Conservation (phyloP, 106 monocot species). For the Ottelia alismoides region DNA sequence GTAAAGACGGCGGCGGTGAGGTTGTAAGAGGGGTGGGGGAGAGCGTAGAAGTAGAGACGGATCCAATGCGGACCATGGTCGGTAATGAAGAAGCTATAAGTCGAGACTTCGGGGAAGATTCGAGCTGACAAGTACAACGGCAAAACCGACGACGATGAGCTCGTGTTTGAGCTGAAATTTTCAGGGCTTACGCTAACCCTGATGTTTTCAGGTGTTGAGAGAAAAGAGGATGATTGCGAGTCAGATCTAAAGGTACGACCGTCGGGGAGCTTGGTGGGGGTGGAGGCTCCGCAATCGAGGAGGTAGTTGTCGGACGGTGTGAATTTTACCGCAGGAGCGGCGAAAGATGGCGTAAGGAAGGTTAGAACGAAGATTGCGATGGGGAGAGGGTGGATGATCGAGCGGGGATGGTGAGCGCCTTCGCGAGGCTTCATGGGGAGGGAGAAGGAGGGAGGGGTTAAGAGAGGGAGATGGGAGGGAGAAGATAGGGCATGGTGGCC, state of each 20-base stretch:
- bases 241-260: conserved; percentile 61
- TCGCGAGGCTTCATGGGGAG: background rate
- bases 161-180: background rate
- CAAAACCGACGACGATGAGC: conserved; percentile 3
- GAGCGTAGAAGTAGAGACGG: background rate
- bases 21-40: background rate
- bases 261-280: conserved; percentile 25
- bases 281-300: conserved; percentile 46
- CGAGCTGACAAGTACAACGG: conserved; percentile 28
- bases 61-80: background rate
- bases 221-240: conserved; percentile 43
- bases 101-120: conserved; percentile 44
- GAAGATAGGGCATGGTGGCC: background rate
- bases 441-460: background rate
- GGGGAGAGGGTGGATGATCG: conserved; percentile 1
- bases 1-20: background rate
- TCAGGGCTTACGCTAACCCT: conserved; percentile 30
- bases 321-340: conserved; percentile 11
- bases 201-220: conserved; percentile 58
- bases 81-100: conserved; percentile 1
- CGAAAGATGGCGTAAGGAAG: background rate
- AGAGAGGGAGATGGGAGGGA: background rate
- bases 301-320: conserved; percentile 55
- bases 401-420: background rate
- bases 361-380: conserved; percentile 9